phyloP scores from a whole-genome alignment of 305 asterid species.

The Solanum hybrid region DNA sequence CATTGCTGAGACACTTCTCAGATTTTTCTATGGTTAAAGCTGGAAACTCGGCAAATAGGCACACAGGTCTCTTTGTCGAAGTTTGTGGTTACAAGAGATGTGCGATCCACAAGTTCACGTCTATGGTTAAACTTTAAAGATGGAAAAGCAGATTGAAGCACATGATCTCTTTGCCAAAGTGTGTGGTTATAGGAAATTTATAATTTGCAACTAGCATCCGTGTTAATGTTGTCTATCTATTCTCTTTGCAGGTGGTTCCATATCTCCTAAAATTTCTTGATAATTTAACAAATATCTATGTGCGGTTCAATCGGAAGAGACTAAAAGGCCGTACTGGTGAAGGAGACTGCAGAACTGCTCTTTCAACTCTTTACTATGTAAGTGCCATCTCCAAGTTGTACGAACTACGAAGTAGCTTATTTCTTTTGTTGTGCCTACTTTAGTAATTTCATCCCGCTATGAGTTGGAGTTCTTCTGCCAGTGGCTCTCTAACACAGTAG shows the following conservation, averaged over 20 bases:
- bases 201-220: neutral
- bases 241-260: constrained; percentile 53
- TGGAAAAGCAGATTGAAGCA: neutral
- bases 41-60: neutral
- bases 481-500: neutral
- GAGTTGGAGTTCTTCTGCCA: neutral
- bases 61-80: neutral
- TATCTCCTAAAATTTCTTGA: constrained; percentile 81
- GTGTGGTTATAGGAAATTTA: neutral
- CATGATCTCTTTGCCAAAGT: neutral
- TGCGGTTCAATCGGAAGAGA: constrained; percentile 87
- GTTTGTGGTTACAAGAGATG: neutral
- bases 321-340: constrained; percentile 92
- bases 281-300: constrained; percentile 82
- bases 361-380: constrained; percentile 81
- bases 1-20: neutral
- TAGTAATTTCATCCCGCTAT: neutral
- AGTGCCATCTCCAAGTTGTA: constrained; percentile 6
- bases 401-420: neutral
- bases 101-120: neutral
- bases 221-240: neutral
- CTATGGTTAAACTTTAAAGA: neutral
- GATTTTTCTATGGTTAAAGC: neutral
- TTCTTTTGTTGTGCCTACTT: constrained; percentile 5
- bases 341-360: constrained; percentile 83